These are phyloP conservation scores for Cladosporium sp. DNA, from an alignment of 2,329 filamentous ascomycete genomes.

Conservation along the genomic window DNA sequence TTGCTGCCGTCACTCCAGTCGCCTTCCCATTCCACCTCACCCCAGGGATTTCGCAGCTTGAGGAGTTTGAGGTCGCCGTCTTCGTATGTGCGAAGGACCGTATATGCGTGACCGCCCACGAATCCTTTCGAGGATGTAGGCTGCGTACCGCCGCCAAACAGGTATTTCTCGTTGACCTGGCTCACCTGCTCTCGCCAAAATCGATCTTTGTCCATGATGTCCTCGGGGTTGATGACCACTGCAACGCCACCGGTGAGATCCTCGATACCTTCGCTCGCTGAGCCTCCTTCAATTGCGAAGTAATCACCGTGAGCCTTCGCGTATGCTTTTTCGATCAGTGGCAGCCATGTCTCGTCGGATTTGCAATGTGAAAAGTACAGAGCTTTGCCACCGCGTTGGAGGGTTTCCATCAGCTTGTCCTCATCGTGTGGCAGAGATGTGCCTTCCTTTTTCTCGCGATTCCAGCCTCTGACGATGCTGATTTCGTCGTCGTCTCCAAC, in stretches of 20 bases:
- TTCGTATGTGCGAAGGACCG: constrained; percentile 50
- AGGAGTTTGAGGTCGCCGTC: constrained; percentile 41
- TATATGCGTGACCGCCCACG: constrained; percentile 57
- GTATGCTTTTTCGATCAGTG: constrained; percentile 76
- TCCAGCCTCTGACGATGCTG: constrained; percentile 37
- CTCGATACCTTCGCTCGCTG: constrained; percentile 59
- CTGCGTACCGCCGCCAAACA: constrained; percentile 62
- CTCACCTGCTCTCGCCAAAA: constrained; percentile 82
- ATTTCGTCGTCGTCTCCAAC: constrained; percentile 75
- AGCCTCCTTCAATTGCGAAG: constrained; percentile 68
- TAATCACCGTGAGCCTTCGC: constrained; percentile 83
- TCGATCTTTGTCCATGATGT: constrained; percentile 71
- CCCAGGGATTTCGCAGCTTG: constrained; percentile 70
- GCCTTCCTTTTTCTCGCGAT: constrained; percentile 24
- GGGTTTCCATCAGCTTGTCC: constrained; percentile 37
- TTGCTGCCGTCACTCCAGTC: constrained; percentile 79
- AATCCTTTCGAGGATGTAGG: constrained; percentile 46
- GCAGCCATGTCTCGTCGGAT: constrained; percentile 79
- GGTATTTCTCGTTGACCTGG: constrained; percentile 75
- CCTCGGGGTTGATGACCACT: constrained; percentile 62
- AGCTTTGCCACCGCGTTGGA: constrained; percentile 71
- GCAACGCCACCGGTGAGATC: constrained; percentile 64
- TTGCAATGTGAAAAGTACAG: constrained; percentile 74
- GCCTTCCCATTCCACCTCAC: constrained; percentile 74
- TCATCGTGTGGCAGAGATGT: constrained; percentile 36